phyloP scores from a whole-genome alignment of 2,329 filamentous ascomycete species.

The Diaporthe sp. region DNA sequence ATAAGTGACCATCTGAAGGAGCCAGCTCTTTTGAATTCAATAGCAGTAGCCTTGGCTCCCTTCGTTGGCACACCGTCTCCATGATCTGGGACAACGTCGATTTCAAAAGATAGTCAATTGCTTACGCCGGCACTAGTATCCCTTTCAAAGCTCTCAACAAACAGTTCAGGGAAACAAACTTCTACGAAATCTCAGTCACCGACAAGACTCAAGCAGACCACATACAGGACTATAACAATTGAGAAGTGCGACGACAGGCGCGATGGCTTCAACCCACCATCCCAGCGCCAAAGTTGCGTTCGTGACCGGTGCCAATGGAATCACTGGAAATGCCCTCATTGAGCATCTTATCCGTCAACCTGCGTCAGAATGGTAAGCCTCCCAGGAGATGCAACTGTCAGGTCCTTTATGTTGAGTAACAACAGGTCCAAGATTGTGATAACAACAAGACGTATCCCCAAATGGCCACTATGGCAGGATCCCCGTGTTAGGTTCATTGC shows the following conservation, averaged over 20 bases:
- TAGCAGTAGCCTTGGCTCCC: neutral
- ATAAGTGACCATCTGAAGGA: neutral
- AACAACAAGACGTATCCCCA: constrained; percentile 34
- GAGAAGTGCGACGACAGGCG: neutral
- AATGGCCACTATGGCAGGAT: constrained; percentile 36
- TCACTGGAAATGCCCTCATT: constrained; percentile 50
- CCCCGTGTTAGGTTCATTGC: constrained; percentile 36
- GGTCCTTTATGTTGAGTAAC: neutral
- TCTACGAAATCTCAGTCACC: neutral
- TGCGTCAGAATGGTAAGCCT: constrained; percentile 32
- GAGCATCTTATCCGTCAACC: constrained; percentile 46
- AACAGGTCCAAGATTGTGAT: constrained; percentile 37
- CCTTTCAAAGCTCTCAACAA: too few relatives aligned
- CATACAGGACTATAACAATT: neutral
- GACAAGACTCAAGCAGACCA: neutral
- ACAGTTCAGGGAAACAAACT: neutral
- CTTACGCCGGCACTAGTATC: neutral
- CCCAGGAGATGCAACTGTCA: neutral
- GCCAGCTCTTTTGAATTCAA: neutral
- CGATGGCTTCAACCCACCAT: neutral
- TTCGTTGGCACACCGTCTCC: neutral
- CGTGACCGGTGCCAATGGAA: constrained; percentile 48
- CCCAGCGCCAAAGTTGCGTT: constrained; percentile 22
- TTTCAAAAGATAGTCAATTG: neutral
- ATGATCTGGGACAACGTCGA: neutral